Evolutionary conservation across 768 basidiomycete species (phyloP).

Genomic region (Terana coerulea): DNA sequence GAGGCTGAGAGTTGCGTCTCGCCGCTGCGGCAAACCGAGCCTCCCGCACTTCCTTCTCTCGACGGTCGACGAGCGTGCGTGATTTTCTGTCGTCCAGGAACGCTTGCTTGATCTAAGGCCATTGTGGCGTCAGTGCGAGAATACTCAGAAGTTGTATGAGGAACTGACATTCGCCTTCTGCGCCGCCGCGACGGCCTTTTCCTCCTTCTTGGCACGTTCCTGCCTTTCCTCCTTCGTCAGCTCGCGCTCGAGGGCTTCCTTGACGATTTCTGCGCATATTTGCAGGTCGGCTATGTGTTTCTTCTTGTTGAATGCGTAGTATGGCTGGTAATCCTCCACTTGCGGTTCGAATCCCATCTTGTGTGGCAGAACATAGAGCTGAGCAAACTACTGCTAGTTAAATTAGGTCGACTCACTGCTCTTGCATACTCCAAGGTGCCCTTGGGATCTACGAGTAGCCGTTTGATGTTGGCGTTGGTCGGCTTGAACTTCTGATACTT

Average conservation of each 20-base stretch:
- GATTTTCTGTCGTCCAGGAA: slow-evolving; percentile 75
- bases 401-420: slow-evolving; percentile 45
- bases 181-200: slow-evolving; percentile 52
- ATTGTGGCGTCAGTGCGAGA: not conserved
- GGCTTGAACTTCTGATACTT: slow-evolving; percentile 76
- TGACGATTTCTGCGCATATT: slow-evolving; percentile 62
- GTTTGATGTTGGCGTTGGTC: slow-evolving; percentile 67
- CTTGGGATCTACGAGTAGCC: slow-evolving; percentile 61
- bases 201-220: slow-evolving; percentile 45
- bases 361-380: slow-evolving; percentile 26
- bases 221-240: slow-evolving; percentile 43
- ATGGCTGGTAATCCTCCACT: slow-evolving; percentile 72
- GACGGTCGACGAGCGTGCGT: slow-evolving; percentile 50
- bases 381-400: not conserved
- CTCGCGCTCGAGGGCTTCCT: slow-evolving; percentile 55
- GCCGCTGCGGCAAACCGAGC: slow-evolving; percentile 17
- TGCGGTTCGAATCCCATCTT: slow-evolving; percentile 73
- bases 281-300: slow-evolving; percentile 50
- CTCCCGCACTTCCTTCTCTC: slow-evolving; percentile 41
- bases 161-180: slow-evolving; percentile 50
- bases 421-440: slow-evolving; percentile 79
- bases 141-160: not conserved
- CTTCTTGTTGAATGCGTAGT: slow-evolving; percentile 55
- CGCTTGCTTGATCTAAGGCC: slow-evolving; percentile 64
- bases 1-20: slow-evolving; percentile 12